phyloP scores from a whole-genome alignment of 164 flowering plant species.

The Chimonanthus praecox region DNA sequence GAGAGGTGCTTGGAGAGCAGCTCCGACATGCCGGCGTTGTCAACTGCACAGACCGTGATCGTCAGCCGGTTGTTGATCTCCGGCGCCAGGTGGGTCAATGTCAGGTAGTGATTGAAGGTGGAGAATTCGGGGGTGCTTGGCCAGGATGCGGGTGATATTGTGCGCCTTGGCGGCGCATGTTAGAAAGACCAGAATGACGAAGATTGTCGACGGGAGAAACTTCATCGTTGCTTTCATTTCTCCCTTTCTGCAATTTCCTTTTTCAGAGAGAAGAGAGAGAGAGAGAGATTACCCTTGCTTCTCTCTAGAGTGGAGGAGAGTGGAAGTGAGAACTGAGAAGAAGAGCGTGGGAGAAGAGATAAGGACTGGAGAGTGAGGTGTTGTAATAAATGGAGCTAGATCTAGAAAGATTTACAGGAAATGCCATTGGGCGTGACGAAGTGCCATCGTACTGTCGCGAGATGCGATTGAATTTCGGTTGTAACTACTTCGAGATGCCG shows the following conservation, averaged over 20 bases:
- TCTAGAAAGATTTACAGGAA: background rate
- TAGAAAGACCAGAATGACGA: conserved; percentile 5
- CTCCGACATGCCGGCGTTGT: conserved; percentile 64
- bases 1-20: conserved; percentile 52
- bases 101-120: conserved; percentile 55
- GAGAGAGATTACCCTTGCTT: background rate
- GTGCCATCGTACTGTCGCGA: background rate
- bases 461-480: background rate
- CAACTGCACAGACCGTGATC: conserved; percentile 72
- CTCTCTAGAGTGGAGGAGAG: background rate
- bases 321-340: background rate
- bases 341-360: background rate
- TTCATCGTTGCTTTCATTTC: conserved; percentile 1
- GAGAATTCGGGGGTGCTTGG: conserved; percentile 50
- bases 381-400: background rate
- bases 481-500: background rate
- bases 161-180: conserved; percentile 41
- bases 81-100: conserved; percentile 63
- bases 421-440: background rate
- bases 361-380: no score
- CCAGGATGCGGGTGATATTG: conserved; percentile 78
- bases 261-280: background rate
- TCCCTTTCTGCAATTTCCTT: no score
- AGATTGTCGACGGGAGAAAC: conserved; percentile 8
- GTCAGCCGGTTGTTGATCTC: conserved; percentile 77